Evolutionary conservation across 257 asterid genomes (phyloP).

Genomic region (Fraxinus pennsylvanica): DNA sequence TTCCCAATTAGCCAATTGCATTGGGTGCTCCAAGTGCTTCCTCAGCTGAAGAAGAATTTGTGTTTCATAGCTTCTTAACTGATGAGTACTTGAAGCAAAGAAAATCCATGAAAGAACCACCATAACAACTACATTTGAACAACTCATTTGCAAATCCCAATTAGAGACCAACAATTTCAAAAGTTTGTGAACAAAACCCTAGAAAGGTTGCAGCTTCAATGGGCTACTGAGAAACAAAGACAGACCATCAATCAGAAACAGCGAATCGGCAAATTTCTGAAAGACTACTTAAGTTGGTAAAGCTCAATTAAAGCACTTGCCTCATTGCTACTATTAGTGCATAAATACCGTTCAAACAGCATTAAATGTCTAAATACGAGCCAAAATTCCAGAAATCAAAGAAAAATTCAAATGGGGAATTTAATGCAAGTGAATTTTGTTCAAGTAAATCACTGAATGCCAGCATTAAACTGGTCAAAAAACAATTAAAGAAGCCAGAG

Average conservation of each 20-base stretch:
- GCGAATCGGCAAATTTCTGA: not conserved
- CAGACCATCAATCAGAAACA: slow-evolving; percentile 13
- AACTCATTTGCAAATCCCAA: slow-evolving; percentile 44
- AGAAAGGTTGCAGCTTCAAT: slow-evolving; percentile 21
- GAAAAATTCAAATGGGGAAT: not conserved
- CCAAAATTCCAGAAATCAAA: not conserved
- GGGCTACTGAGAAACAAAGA: not conserved
- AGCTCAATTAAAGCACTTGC: not conserved
- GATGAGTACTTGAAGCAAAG: slow-evolving; percentile 49
- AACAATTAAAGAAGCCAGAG: slow-evolving; percentile 14
- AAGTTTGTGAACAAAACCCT: slow-evolving; percentile 31
- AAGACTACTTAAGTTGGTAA: not conserved
- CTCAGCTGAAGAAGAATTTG: slow-evolving; percentile 86
- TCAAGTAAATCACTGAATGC: not conserved
- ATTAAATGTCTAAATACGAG: slow-evolving; percentile 11
- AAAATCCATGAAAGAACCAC: slow-evolving; percentile 48
- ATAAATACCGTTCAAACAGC: not conserved
- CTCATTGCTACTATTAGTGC: not conserved
- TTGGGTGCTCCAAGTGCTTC: slow-evolving; percentile 85
- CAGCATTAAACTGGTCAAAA: slow-evolving; percentile 22
- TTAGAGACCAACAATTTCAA: slow-evolving; percentile 9
- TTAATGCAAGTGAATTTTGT: not conserved
- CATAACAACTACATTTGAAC: slow-evolving; percentile 25
- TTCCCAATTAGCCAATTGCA: slow-evolving; percentile 53
- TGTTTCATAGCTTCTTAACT: slow-evolving; percentile 60